Percentiles rank a stretch among this genome's conserved stretches.
Evolutionary conservation across 2,329 filamentous ascomycete genomes (phyloP).

Genomic region (Podosphaera fusca): DNA sequence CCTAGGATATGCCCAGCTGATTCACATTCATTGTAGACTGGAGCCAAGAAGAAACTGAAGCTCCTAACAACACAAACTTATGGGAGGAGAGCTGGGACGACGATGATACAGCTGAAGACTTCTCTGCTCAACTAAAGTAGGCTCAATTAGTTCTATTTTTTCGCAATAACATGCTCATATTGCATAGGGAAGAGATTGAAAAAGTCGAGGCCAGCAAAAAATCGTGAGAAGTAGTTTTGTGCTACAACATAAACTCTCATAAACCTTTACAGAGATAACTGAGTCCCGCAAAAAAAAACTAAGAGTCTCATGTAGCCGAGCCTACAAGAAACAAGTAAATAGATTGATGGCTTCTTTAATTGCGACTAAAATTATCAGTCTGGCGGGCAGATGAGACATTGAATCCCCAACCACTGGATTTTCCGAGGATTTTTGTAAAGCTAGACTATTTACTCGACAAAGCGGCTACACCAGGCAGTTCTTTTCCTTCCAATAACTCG

Average conservation of each 20-base stretch:
- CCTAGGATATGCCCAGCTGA: background rate
- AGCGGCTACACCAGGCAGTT: slow-evolving; percentile 75
- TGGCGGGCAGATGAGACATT: no score
- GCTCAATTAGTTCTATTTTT: slow-evolving; percentile 16
- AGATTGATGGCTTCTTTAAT: background rate
- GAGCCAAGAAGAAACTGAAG: slow-evolving; percentile 76
- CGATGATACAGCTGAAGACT: slow-evolving; percentile 90
- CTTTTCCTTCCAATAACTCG: slow-evolving; percentile 95
- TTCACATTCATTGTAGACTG: slow-evolving; percentile 40
- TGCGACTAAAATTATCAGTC: background rate
- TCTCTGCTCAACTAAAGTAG: slow-evolving; percentile 81
- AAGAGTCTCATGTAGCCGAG: background rate
- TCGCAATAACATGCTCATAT: background rate
- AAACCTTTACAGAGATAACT: slow-evolving; percentile 4
- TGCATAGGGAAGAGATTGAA: slow-evolving; percentile 62
- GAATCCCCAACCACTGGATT: no score
- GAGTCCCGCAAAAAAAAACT: background rate
- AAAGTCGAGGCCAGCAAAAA: slow-evolving; percentile 66
- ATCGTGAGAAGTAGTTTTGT: slow-evolving; percentile 19
- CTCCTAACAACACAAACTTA: slow-evolving; percentile 58
- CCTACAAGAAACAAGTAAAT: background rate
- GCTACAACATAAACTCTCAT: slow-evolving; percentile 10
- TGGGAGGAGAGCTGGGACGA: slow-evolving; percentile 99
- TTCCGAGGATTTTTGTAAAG: background rate
- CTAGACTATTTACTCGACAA: slow-evolving; percentile 48